phyloP scores from a whole-genome alignment of 352 stramenopile species.

The Pythium sukuiense region DNA sequence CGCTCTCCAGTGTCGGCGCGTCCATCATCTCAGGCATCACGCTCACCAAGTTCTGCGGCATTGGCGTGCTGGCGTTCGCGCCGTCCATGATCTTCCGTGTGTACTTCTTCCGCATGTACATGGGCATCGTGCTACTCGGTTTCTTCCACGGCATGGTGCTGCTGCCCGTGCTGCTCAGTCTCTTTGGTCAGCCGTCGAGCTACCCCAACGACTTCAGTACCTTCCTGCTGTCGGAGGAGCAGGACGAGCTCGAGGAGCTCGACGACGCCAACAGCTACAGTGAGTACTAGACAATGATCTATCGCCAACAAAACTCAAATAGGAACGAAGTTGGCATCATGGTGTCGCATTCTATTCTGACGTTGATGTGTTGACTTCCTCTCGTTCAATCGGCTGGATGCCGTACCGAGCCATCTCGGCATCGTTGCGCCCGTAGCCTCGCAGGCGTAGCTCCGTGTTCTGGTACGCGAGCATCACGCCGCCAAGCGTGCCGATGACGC shows the following conservation, averaged over 20 bases:
- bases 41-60: conserved; percentile 90
- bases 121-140: conserved; percentile 83
- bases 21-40: conserved; percentile 92
- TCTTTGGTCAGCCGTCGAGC: conserved; percentile 53
- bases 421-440: conserved; percentile 76
- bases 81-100: conserved; percentile 91
- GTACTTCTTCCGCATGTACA: conserved; percentile 94
- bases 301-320: neutral
- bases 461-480: conserved; percentile 69
- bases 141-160: conserved; percentile 85
- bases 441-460: conserved; percentile 76
- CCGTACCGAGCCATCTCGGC: conserved; percentile 62
- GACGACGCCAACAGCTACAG: conserved; percentile 16
- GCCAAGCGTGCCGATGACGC: conserved; percentile 61
- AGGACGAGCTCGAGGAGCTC: conserved; percentile 53
- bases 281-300: conserved; percentile 19
- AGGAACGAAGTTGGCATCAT: neutral
- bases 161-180: conserved; percentile 78
- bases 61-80: conserved; percentile 87
- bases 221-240: conserved; percentile 72
- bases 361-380: neutral
- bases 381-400: conserved; percentile 4
- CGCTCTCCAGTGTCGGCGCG: conserved; percentile 69
- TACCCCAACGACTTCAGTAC: conserved; percentile 67
- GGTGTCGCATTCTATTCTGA: conserved; percentile 1